Percentiles rank a stretch among this genome's conserved stretches.
phyloP scores from a whole-genome alignment of 768 basidiomycete species.

The Leucogyrophana mollusca region DNA sequence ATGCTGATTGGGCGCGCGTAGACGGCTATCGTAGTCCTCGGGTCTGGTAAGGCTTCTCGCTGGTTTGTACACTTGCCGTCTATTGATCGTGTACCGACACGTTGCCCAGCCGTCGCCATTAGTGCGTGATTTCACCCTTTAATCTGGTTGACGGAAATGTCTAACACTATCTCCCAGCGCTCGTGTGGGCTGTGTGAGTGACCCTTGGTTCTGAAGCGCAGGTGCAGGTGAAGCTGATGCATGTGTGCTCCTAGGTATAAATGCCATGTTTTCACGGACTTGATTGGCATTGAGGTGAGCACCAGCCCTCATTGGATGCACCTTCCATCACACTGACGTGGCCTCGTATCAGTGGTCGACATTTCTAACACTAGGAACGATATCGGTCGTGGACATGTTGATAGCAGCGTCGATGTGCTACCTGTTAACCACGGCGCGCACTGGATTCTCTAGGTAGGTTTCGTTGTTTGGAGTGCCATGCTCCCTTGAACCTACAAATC shows the following conservation, averaged over 20 bases:
- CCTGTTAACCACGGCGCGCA: slow-evolving; percentile 1
- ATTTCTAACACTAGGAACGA: not conserved
- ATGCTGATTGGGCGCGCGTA: not conserved
- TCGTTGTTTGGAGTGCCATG: not conserved
- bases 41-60: not conserved
- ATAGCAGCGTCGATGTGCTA: slow-evolving; percentile 5
- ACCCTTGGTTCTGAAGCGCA: not conserved
- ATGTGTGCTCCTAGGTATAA: not conserved
- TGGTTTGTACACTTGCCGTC: not conserved
- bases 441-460: not conserved
- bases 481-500: not conserved
- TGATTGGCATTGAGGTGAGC: not conserved
- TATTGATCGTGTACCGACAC: not conserved
- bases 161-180: not conserved
- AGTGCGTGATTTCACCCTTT: not conserved
- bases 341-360: not conserved
- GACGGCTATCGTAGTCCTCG: not conserved
- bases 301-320: too few relatives aligned
- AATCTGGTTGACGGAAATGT: not conserved
- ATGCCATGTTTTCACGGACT: not conserved
- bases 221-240: too few relatives aligned
- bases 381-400: not conserved
- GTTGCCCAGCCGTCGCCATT: not conserved
- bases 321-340: too few relatives aligned
- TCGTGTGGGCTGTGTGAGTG: slow-evolving; percentile 1